Base-by-base conservation (phyloP, 345 rosid genomes). In the Carallia brachiata region DNA sequence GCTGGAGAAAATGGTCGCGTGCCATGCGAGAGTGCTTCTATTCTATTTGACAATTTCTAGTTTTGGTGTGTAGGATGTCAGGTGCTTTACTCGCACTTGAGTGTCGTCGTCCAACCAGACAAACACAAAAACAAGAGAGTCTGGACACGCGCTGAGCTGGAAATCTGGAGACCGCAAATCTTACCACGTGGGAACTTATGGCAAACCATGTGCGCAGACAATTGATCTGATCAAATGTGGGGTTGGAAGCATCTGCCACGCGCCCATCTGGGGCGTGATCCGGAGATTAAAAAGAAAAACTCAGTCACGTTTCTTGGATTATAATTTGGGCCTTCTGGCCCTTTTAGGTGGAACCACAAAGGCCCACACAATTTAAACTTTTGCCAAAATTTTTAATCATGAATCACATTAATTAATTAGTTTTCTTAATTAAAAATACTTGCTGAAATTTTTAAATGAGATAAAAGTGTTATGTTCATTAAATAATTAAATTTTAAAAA, bases 121-220 rank as follows among this genome's bases (percentile, higher is more conserved):
- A 69, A 66, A n/a, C 18, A 66, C 28, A 36, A 48, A 63, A 52
- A 15, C 47, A 23, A n/a, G 27, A n/a, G 70, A 62, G 73, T 77
- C 76, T 23, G 18, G 72, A 68, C 76, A 80, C 83, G 78, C 77
- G 72, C 83, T 63, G 59, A 71, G 70, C 74, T 63, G 66, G 70
- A 54, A 75, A 28, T 0, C n/a, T 31, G 73, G 75, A 44, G 75
- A 70, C 80, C 70, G 40, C 69, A 70, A 16, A 59, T 62, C 81
- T 61, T 53, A 69, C 79, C 70, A 61, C 70, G 64, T 37, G 71
- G 58, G 44, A 64, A 64, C 72, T 17, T 15, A 62, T 23, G 66
- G 78, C n/a, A 28, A 44, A 62, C 52, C 78, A 65, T 76, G 79
- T 62, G 73, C 63, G 63, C 54, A n/a, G 62, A 63, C 34, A 2